Evolutionary conservation across 1,284 basidiomycete species (phyloP), one percentile per base, ranked within the genome.

Genomic region (Cutaneotrichosporon cutaneum): DNA sequence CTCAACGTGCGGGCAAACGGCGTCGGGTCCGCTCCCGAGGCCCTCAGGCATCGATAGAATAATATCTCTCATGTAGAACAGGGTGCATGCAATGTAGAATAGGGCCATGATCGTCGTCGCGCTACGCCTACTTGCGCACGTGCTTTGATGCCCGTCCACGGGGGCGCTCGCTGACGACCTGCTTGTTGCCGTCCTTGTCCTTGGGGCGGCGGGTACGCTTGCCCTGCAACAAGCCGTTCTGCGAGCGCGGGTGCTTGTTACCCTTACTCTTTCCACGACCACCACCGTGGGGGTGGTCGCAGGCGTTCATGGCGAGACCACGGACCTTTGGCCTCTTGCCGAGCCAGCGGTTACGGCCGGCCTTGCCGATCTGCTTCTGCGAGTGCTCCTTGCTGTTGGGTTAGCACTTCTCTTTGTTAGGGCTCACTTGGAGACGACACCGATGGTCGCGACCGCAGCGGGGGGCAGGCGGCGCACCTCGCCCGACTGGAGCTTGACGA

Each of bases 291-390:
- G 95, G 94, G 81, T 99, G 95, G 80, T 98, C 95, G 64, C 85
- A 93, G 85, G 92, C 89, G 81, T 99, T 99, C 95, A 97, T 98
- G 27, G 95, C 95, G 66, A 97, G 88, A 88, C 95, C 95, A 77
- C 95, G 88, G 35, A 97, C 93, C 66, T 86, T 86, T 3, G 95
- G 95, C 71, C 90, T 82, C 70, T 87, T 81, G 42, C 95, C 95
- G 30, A 98, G 81, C 92, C 94, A 96, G 54, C 96, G 84, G 55
- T 83, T 84, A 66, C 95, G 81, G 48, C 95, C 95, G 18, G 96
- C 95, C 81, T 99, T 99, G 47, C 94, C 95, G 50, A 98, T 81
- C 54, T 83, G 86, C 24, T 87, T 82, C 69, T 89, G 87, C 80
- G 93, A 90, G 87, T 93, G 94, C 68, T 96, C 83, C 60, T 88